A percentile compares a stretch with the other conserved stretches of the same genome.
These are phyloP conservation scores for Boletus sp. DNA, from an alignment of 768 basidiomycete genomes.

Conservation along the genomic window DNA sequence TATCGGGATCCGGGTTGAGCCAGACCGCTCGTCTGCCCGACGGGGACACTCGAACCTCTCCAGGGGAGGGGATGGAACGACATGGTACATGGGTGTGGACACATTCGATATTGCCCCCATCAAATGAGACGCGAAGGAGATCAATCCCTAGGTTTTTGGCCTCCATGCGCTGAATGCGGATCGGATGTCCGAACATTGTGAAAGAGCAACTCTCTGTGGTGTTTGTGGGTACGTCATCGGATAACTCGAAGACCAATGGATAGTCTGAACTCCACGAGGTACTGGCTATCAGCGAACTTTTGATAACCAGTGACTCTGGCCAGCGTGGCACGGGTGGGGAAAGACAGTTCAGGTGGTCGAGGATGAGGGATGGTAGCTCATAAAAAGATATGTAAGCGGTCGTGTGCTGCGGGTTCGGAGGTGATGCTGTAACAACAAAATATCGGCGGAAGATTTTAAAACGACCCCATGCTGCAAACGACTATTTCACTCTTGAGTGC, in stretches of 20 bases:
- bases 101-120: constrained; percentile 5
- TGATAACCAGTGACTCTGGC: constrained; percentile 11
- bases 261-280: constrained; percentile 14
- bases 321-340: constrained; percentile 6
- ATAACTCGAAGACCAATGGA: constrained; percentile 8
- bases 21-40: constrained; percentile 23
- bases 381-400: constrained; percentile 12
- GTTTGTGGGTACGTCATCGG: constrained; percentile 9
- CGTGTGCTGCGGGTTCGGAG: neutral
- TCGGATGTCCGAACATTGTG: constrained; percentile 12
- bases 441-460: constrained; percentile 13
- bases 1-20: constrained; percentile 8
- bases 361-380: constrained; percentile 12
- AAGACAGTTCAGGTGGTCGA: constrained; percentile 1
- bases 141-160: neutral
- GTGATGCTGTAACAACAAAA: constrained; percentile 7
- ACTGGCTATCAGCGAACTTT: constrained; percentile 6
- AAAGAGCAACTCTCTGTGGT: constrained; percentile 7
- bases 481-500: constrained; percentile 8
- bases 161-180: neutral
- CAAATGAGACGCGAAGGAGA: constrained; percentile 13
- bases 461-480: constrained; percentile 6
- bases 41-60: constrained; percentile 15
- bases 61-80: constrained; percentile 7
- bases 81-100: constrained; percentile 2